Evolutionary conservation across 176 grass and related monocot species (phyloP).

Genomic region (Triticum monococcum): DNA sequence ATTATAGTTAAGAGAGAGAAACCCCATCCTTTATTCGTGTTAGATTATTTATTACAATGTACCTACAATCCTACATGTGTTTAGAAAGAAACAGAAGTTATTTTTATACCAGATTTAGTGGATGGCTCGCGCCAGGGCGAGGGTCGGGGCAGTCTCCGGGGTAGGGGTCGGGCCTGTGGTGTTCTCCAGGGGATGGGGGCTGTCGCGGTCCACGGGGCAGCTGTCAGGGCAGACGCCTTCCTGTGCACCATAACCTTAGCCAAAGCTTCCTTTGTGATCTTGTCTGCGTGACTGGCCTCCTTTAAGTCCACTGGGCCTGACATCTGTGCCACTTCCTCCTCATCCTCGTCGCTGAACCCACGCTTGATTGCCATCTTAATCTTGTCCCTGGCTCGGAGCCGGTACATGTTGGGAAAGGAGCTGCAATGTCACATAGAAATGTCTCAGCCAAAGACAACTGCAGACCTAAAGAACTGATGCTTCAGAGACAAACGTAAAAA

Average conservation of each 20-base stretch:
- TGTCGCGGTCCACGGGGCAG: neutral
- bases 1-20: neutral
- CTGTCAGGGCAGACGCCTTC: neutral
- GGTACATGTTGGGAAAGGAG: conserved; percentile 6
- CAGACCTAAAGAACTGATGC: neutral
- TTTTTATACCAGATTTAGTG: neutral
- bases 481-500: neutral
- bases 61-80: neutral
- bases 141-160: neutral
- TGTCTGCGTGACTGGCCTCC: neutral
- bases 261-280: neutral
- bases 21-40: neutral
- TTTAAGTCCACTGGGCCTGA: neutral
- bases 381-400: neutral
- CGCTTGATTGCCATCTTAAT: conserved; percentile 3
- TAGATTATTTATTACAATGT: neutral
- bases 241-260: neutral
- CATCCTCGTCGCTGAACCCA: neutral
- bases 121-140: neutral
- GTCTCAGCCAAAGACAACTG: neutral
- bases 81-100: neutral
- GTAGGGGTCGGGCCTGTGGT: neutral
- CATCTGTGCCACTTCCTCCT: neutral
- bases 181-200: neutral
- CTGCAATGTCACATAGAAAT: conserved; percentile 5